Base-by-base conservation (phyloP, 1,284 basidiomycete genomes). In the Melampsora abietis-canadensis region DNA sequence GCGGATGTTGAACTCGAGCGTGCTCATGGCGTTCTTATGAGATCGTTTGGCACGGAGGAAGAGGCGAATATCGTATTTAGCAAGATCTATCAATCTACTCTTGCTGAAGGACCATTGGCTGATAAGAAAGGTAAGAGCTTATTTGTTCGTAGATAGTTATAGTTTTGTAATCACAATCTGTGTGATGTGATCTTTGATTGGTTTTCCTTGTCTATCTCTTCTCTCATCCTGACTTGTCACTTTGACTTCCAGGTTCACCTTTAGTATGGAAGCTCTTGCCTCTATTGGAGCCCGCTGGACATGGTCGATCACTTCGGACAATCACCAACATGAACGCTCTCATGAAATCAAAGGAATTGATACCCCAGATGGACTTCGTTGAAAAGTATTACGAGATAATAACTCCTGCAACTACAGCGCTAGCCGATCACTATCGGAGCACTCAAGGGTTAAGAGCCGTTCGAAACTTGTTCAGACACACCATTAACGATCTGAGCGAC, bases 91-190 rank as follows among this genome's bases (percentile, higher is more conserved):
- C 19, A 2, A 7, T 40, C 37, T 40, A 54, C 24, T 21, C n/a
- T 54, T 54, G 12, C 19, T 27, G 19, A n/a, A 54, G 51, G 51
- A 54, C 19, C 19, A 27, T 54, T n/a, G 51, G 51, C 51, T 54
- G 51, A 54, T 12, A 54, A 54, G 51, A 54, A 54, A 54, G 51
- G 51, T 54, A 54, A 54, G 51, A 21, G 19, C 51, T 54, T 54
- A 10, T 27, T n/a, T 2, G 10, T 54, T 5, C 24, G 7, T 54
- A 7, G 51, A 21, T 54, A 21, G n/a, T n/a, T n/a, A 7, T n/a
- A 6, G 14, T 8, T 27, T 17, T 54, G n/a, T 7, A 14, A 27
- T 54, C 51, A n/a, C 4, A 54, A 54, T 6, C 24, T 27, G 2
- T 12, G 24, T n/a, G 37, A 40, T 34, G 34, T 51, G 48, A 21